Base-by-base conservation (phyloP, 2,329 filamentous ascomycete genomes). In the Reticulascus tulasneorum region DNA sequence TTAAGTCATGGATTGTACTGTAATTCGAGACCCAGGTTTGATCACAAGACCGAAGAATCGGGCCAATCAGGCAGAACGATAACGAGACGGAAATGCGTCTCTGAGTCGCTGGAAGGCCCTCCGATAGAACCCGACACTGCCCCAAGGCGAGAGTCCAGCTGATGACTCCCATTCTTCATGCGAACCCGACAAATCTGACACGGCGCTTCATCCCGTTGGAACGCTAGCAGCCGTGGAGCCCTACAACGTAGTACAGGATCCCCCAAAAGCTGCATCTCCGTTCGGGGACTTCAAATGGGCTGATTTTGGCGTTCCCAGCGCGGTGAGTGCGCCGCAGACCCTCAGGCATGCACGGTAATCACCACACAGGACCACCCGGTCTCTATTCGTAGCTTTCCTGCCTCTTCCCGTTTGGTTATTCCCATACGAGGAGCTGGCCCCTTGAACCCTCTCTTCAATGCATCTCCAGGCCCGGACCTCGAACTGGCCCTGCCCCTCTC, bases 301-400 rank as follows among this genome's bases (percentile, higher is more conserved):
- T 29, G 12, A 9, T n/a, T n/a, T n/a, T n/a, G n/a, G n/a, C 25
- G 16, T n/a, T 28, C n/a, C 19, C 29, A 8, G 24, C 28, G 23
- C 23, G n/a, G n/a, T n/a, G n/a, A n/a, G n/a, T n/a, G n/a, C n/a
- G n/a, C n/a, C n/a, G n/a, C n/a, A n/a, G n/a, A n/a, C n/a, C n/a
- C n/a, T 17, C 12, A 18, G 15, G 16, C 16, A n/a, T 19, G 5
- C 23, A 34, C 16, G 16, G 23, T 19, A 27, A 20, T 20, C 19
- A 11, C 13, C 7, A 19, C 7, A 9, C 23, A 18, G 7, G 21
- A 7, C 16, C 23, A 44, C 24, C 42, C 38, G 42, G 39, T 35
- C 35, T 25, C 26, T 44, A 28, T 35, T 44, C 42, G 42, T 44
- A 23, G 24, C 30, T 17, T 41, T 21, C 35, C 35, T 38, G 30